These are phyloP conservation scores for Penicillium sp. DNA, from an alignment of 2,329 filamentous ascomycete species.

Conservation along the genomic window DNA sequence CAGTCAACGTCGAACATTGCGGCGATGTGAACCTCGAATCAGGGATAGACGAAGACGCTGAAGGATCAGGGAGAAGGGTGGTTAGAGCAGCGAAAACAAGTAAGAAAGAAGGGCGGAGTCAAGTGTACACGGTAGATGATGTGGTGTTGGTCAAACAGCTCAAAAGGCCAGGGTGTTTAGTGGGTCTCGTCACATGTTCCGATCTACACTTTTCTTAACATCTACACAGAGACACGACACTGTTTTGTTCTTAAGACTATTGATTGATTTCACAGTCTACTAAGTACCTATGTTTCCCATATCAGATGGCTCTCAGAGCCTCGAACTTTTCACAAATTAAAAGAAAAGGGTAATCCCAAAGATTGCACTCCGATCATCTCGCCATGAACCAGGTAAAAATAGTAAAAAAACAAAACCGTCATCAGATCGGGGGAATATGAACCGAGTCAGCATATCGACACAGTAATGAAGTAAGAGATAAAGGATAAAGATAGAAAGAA, in stretches of 20 bases:
- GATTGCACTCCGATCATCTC: conserved; percentile 8
- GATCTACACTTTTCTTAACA: background rate
- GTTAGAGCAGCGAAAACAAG: background rate
- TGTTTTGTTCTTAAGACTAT: background rate
- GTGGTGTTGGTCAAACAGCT: conserved; percentile 6
- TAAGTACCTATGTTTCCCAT: conserved; percentile 10
- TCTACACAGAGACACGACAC: background rate
- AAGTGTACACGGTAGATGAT: background rate
- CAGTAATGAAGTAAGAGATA: conserved; percentile 13
- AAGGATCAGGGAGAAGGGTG: background rate
- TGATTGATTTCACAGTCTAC: conserved; percentile 5
- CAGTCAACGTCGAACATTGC: conserved; percentile 60
- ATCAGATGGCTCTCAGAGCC: conserved; percentile 1
- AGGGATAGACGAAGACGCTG: background rate
- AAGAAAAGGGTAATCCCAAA: conserved; percentile 9
- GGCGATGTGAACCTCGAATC: conserved; percentile 8
- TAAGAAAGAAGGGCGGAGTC: background rate
- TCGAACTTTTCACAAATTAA: conserved; percentile 3
- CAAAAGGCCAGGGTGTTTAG: conserved; percentile 29
- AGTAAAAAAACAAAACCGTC: background rate
- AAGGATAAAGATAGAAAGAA: conserved; percentile 12
- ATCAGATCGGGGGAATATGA: conserved; percentile 10
- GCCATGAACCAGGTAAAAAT: background rate
- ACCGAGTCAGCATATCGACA: conserved; percentile 17
- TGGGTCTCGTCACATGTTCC: conserved; percentile 28